phyloP scores from a whole-genome alignment of 2,329 filamentous ascomycete genomes.

The Hymenoscyphus fraxineus region DNA sequence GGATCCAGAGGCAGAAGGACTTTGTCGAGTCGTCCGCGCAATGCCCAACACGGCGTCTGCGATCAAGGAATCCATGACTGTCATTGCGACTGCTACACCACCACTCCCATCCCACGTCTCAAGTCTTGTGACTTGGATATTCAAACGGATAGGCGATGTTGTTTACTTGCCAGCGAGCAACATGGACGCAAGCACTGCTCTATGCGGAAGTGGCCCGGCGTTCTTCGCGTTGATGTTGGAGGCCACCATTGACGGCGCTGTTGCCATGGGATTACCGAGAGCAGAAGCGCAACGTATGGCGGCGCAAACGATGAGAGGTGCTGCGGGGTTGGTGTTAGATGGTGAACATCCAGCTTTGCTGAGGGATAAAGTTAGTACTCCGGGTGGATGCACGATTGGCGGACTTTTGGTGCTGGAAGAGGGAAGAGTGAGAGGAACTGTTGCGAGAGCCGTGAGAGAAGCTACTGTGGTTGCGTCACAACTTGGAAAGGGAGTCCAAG shows the following conservation, averaged over 20 bases:
- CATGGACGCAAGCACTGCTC: conserved; percentile 71
- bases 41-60: conserved; percentile 83
- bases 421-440: conserved; percentile 61
- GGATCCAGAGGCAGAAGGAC: conserved; percentile 32
- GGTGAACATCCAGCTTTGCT: conserved; percentile 74
- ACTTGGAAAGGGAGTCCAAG: conserved; percentile 49
- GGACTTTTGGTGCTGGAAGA: conserved; percentile 73
- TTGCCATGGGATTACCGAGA: conserved; percentile 73
- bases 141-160: conserved; percentile 68
- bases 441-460: conserved; percentile 66
- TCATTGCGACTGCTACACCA: conserved; percentile 63
- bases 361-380: conserved; percentile 72
- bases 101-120: conserved; percentile 52
- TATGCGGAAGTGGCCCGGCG: conserved; percentile 71
- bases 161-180: conserved; percentile 60
- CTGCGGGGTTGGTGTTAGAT: conserved; percentile 61
- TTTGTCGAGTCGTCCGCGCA: conserved; percentile 66
- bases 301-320: conserved; percentile 73
- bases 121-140: conserved; percentile 69
- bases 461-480: conserved; percentile 67
- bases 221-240: conserved; percentile 75
- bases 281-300: conserved; percentile 73
- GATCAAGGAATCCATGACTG: conserved; percentile 77
- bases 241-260: conserved; percentile 70
- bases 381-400: conserved; percentile 74